These are phyloP conservation scores for Skeletonema grethae DNA, from an alignment of 108 stramenopile species.

Conservation along the genomic window DNA sequence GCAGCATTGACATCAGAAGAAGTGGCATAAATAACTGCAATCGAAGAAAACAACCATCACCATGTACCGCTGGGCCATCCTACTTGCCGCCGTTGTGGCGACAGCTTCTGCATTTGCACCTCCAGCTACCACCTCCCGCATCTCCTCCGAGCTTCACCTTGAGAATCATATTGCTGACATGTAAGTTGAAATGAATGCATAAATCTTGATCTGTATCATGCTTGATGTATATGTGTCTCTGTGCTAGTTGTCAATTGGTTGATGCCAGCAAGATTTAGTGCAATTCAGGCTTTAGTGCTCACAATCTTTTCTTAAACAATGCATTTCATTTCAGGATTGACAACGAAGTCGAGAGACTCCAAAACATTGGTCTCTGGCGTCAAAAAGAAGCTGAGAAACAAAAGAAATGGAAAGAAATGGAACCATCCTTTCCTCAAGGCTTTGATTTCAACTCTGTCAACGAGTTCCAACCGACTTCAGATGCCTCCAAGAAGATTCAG, in stretches of 20 bases:
- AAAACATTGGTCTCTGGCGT: conserved; percentile 26
- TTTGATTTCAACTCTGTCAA: conserved; percentile 31
- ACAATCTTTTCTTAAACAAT: not conserved
- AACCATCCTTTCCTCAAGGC: conserved; percentile 8
- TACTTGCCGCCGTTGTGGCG: conserved; percentile 16
- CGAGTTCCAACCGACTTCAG: conserved; percentile 18
- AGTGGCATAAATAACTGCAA: no score
- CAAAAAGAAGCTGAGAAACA: conserved; percentile 21
- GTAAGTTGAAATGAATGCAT: conserved; percentile 7
- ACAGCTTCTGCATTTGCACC: conserved; percentile 13
- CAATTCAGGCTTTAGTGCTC: not conserved
- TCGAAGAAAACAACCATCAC: not conserved
- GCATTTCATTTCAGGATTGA: conserved; percentile 22
- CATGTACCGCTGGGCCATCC: conserved; percentile 7
- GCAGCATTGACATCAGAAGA: no score
- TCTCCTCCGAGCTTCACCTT: conserved; percentile 15
- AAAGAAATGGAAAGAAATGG: conserved; percentile 12
- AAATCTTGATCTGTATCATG: no score
- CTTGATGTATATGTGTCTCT: no score
- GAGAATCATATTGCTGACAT: conserved; percentile 35
- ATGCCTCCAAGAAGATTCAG: conserved; percentile 29
- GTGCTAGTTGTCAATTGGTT: no score
- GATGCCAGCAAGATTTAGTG: no score
- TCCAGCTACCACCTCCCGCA: not conserved
- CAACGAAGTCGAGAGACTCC: conserved; percentile 19